phyloP scores from a whole-genome alignment of 1,284 basidiomycete genomes.

The Phlebopus sp. region DNA sequence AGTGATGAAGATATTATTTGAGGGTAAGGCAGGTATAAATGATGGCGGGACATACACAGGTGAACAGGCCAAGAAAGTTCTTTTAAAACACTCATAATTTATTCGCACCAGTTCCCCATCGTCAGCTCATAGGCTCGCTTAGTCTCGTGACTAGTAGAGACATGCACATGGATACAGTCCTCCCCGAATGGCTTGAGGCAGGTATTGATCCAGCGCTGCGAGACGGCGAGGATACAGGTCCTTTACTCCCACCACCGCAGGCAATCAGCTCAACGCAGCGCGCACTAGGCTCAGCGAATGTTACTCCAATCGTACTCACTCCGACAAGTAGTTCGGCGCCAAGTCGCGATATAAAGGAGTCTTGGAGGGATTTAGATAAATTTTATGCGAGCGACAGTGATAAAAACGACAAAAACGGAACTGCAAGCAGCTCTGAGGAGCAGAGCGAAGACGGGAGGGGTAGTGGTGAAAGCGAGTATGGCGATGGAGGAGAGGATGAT shows the following conservation, averaged over 20 bases:
- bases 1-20: constrained; percentile 74
- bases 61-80: constrained; percentile 6
- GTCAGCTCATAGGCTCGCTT: constrained; percentile 55
- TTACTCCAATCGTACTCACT: constrained; percentile 50
- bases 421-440: constrained; percentile 21
- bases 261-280: constrained; percentile 39
- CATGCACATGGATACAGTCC: constrained; percentile 39
- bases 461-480: constrained; percentile 33
- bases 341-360: constrained; percentile 38
- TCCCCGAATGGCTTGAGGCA: constrained; percentile 63
- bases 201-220: constrained; percentile 57
- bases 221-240: constrained; percentile 49
- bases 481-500: constrained; percentile 34
- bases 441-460: constrained; percentile 22
- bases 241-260: constrained; percentile 32
- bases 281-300: constrained; percentile 16
- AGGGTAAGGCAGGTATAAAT: constrained; percentile 55
- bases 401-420: constrained; percentile 24
- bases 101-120: constrained; percentile 36
- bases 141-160: constrained; percentile 53
- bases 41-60: constrained; percentile 36
- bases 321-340: constrained; percentile 47
- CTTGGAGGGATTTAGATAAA: constrained; percentile 62
- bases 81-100: background rate
- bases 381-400: constrained; percentile 55